These are phyloP conservation scores for Elaeis guineensis DNA, from an alignment of 176 grass and related monocot genomes.

Conservation along the genomic window DNA sequence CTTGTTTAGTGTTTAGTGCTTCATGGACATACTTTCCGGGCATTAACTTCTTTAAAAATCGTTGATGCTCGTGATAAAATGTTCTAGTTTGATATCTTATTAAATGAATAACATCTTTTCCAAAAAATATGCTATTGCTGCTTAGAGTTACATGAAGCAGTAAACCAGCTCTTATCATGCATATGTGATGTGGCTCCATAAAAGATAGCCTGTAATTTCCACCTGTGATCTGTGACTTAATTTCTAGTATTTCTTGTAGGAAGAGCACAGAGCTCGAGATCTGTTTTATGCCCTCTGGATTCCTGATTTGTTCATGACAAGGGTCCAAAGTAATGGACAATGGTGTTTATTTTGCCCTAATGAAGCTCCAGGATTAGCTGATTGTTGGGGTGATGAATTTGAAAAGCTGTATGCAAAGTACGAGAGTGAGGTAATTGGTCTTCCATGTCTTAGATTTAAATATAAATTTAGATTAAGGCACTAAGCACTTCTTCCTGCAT, in stretches of 20 bases:
- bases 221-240: not conserved
- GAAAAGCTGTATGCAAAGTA: slow-evolving; percentile 82
- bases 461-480: not conserved
- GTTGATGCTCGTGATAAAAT: too few relatives aligned
- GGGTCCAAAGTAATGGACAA: slow-evolving; percentile 75
- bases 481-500: slow-evolving; percentile 1
- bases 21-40: too few relatives aligned
- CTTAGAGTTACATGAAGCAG: too few relatives aligned
- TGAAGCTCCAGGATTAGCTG: slow-evolving; percentile 94
- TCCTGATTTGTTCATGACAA: slow-evolving; percentile 96
- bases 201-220: too few relatives aligned
- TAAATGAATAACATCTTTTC: too few relatives aligned
- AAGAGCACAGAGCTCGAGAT: slow-evolving; percentile 98
- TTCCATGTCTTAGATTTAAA: not conserved
- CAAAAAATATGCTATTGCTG: too few relatives aligned
- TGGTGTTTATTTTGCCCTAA: slow-evolving; percentile 98
- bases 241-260: slow-evolving; percentile 38
- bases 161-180: too few relatives aligned
- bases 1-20: too few relatives aligned
- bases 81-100: too few relatives aligned
- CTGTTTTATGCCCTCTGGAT: slow-evolving; percentile 95
- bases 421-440: slow-evolving; percentile 50
- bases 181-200: too few relatives aligned
- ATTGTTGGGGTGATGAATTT: slow-evolving; percentile 87
- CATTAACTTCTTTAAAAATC: too few relatives aligned